Evolutionary conservation across 345 rosid genomes (phyloP), one percentile per base, ranked within the genome.

Genomic region (Moricandia moricandioides): DNA sequence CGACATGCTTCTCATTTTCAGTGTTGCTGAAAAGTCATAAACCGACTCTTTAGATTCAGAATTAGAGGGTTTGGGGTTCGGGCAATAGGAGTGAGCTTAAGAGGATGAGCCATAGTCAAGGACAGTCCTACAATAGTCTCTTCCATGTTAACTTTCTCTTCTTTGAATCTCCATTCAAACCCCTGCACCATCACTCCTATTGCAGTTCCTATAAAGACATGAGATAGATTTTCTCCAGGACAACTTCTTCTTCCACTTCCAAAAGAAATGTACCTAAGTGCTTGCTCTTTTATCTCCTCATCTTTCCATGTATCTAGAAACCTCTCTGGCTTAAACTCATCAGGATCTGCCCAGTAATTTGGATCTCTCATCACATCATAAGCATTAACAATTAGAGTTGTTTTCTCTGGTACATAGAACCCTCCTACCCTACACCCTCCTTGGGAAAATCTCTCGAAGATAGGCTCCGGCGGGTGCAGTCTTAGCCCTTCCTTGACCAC

Each of bases 161-260:
- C 24, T 35, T 71, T 43, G 82, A 87, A 11, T 86, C 84, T 67
- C 92, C 80, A 65, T 0, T 64, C 77, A 65, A 73, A 73, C 3
- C 77, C 34, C 16, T 73, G 77, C 45, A 84, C 79, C 54, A 82
- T 86, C 78, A 72, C 12, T n/a, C 70, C 77, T 37, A 73, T 4
- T 0, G 63, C 69, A 2, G 71, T 73, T 73, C 37, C 69, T 2
- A 72, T 8, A 62, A 72, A 9, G 30, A 72, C 5, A 11, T 72
- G 33, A 63, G 90, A 91, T 6, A 87, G 26, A 17, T 84, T 59
- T 4, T 79, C 71, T 56, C 96, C 90, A 1, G 93, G 97, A 67
- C 92, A 88, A 2, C 82, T 80, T 79, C 93, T 85, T 73, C 88
- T 83, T 62, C 92, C 92, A 37, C 85, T 77, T 1, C 93, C 97